phyloP scores from a whole-genome alignment of 2,329 filamentous ascomycete species.

The Talaromyces sp. region DNA sequence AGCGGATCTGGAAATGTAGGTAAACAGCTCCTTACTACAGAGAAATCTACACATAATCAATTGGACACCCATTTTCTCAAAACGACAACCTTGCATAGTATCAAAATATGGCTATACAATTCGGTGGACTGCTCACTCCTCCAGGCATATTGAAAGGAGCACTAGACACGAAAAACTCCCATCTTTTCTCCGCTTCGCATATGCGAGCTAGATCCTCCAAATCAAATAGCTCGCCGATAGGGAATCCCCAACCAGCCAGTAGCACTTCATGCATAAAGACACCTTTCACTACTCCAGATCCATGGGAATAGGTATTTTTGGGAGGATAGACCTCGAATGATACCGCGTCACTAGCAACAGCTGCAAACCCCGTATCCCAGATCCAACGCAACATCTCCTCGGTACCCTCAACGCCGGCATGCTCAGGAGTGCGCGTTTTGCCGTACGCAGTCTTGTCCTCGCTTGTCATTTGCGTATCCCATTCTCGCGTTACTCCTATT shows the following conservation, averaged over 20 bases:
- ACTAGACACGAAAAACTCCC: conserved; percentile 52
- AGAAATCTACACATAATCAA: too few relatives aligned
- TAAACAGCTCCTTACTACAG: too few relatives aligned
- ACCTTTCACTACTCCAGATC: conserved; percentile 22
- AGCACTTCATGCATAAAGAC: conserved; percentile 48
- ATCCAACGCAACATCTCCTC: conserved; percentile 54
- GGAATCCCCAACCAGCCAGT: conserved; percentile 52
- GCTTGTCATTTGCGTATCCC: conserved; percentile 39
- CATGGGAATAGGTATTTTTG: background rate
- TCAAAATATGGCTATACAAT: conserved; percentile 46
- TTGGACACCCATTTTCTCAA: too few relatives aligned
- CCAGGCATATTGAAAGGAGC: conserved; percentile 51
- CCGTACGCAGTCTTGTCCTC: conserved; percentile 31
- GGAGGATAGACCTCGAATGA: conserved; percentile 49
- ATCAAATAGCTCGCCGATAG: conserved; percentile 48
- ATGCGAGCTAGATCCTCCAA: conserved; percentile 41
- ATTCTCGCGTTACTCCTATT: conserved; percentile 40
- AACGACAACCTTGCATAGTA: background rate
- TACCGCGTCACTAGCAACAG: conserved; percentile 57
- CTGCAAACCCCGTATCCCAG: conserved; percentile 57
- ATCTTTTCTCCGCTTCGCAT: conserved; percentile 40
- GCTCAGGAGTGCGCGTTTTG: conserved; percentile 40
- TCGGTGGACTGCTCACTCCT: conserved; percentile 46
- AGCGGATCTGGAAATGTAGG: too few relatives aligned
- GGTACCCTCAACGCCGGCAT: conserved; percentile 50